Evolutionary conservation across 306 rosid species (phyloP), one percentile per base, ranked within the genome.

Genomic region (Sicyos edulis): DNA sequence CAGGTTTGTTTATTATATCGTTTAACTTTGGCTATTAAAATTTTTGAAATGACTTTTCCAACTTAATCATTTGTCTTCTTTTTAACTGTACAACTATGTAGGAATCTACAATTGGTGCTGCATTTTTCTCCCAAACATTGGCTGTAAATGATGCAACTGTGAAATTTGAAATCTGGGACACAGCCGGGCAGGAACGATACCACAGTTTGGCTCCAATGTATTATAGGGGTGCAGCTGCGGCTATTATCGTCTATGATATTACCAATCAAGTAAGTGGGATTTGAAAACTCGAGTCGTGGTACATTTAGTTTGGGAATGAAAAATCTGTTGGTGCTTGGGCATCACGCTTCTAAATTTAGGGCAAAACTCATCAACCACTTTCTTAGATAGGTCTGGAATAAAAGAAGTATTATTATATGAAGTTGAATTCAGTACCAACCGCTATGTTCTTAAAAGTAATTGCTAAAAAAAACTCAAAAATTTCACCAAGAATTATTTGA

Each of bases 181-280:
- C 89, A 64, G 89, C 89, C 5, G 89, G 89, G 78, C 89, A 85
- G 70, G 89, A 85, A 78, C 78, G 89, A 67, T 85, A 85, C 61
- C 86, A 85, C 79, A 85, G 89, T 63, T 74, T 85, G 86, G 89
- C 89, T 32, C 89, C 89, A 47, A 85, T 85, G 89, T 85, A 85
- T 62, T 85, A 85, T 7, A 81, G 89, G 77, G 89, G 89, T 74
- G 86, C 89, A 40, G 89, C 86, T 52, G 89, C 89, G 68, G 89
- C 89, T 71, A 85, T 85, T 45, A 85, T 85, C 26, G 86, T 85
- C 78, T 85, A 65, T 76, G 89, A 85, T 80, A 75, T 85, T 29
- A 80, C 89, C 53, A 85, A 85, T 70, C 86, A 80, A 71, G 89
- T 85, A 73, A 82, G 89, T 79, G 54, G 34, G 60, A 15, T 54